A percentile compares a stretch with the other conserved stretches of the same genome.
Evolutionary conservation across 1,139 yeast genomes (phyloP).

Genomic region (Zygosaccharomyces sapae): DNA sequence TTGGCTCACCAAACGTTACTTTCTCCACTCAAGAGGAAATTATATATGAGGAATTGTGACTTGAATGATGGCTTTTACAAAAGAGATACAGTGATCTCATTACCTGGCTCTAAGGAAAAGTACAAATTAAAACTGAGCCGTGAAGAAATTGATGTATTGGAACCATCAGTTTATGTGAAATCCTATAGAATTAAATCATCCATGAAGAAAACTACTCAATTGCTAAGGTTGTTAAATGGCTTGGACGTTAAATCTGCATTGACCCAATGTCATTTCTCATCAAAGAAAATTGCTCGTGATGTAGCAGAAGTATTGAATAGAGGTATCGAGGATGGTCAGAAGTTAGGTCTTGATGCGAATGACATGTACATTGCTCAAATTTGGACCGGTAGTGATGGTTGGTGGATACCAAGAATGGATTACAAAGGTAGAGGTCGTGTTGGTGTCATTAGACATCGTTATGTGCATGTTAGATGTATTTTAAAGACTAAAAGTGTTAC

Average conservation of each 20-base stretch:
- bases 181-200: slow-evolving; percentile 81
- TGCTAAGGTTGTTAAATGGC: slow-evolving; percentile 67
- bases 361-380: slow-evolving; percentile 70
- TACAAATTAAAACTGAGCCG: slow-evolving; percentile 56
- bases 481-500: slow-evolving; percentile 61
- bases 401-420: slow-evolving; percentile 67
- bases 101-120: slow-evolving; percentile 43
- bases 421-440: slow-evolving; percentile 87
- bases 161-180: slow-evolving; percentile 75
- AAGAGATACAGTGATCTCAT: slow-evolving; percentile 51
- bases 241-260: slow-evolving; percentile 74
- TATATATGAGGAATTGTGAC: slow-evolving; percentile 59
- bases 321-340: slow-evolving; percentile 67
- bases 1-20: slow-evolving; percentile 46
- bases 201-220: slow-evolving; percentile 80
- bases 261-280: slow-evolving; percentile 86
- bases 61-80: slow-evolving; percentile 67
- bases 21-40: slow-evolving; percentile 67
- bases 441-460: slow-evolving; percentile 73
- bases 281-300: slow-evolving; percentile 75
- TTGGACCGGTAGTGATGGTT: slow-evolving; percentile 92
- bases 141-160: slow-evolving; percentile 71
- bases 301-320: slow-evolving; percentile 68
- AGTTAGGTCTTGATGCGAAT: slow-evolving; percentile 55
- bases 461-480: slow-evolving; percentile 75